Evolutionary conservation across 257 asterid species (phyloP).

Genomic region (Gentiana dahurica): DNA sequence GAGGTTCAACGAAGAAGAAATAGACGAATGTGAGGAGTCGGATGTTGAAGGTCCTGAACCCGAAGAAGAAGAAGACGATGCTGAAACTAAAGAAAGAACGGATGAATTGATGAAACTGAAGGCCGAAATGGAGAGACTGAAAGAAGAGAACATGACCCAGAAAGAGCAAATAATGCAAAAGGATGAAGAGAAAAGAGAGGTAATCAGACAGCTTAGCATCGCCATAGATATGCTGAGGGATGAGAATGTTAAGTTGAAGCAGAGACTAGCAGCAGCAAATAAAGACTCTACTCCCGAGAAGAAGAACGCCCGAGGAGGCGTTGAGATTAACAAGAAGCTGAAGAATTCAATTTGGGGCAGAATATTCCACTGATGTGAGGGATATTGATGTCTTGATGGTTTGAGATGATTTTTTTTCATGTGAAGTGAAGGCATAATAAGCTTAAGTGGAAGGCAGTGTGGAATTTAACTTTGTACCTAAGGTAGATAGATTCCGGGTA

Average conservation of each 20-base stretch:
- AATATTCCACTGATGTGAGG: slow-evolving; percentile 38
- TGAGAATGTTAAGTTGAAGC: slow-evolving; percentile 48
- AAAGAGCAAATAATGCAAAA: slow-evolving; percentile 41
- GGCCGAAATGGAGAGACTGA: slow-evolving; percentile 48
- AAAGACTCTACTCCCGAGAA: slow-evolving; percentile 28
- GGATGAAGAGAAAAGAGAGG: slow-evolving; percentile 90
- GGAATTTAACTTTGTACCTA: too few relatives aligned
- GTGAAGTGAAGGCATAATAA: too few relatives aligned
- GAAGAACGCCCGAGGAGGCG: slow-evolving; percentile 8
- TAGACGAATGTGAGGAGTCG: slow-evolving; percentile 39
- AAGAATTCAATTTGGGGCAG: slow-evolving; percentile 51
- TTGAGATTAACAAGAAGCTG: slow-evolving; percentile 19
- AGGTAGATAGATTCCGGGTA: too few relatives aligned
- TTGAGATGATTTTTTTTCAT: too few relatives aligned
- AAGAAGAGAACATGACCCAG: slow-evolving; percentile 42
- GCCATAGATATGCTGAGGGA: slow-evolving; percentile 64
- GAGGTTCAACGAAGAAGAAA: too few relatives aligned
- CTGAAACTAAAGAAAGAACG: slow-evolving; percentile 16
- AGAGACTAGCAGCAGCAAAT: slow-evolving; percentile 9
- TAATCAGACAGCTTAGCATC: slow-evolving; percentile 61
- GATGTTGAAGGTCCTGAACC: slow-evolving; percentile 80
- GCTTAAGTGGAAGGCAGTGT: too few relatives aligned
- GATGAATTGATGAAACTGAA: slow-evolving; percentile 24
- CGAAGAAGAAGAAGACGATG: slow-evolving; percentile 11
- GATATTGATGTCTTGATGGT: slow-evolving; percentile 2